A percentile compares a stretch with the other conserved stretches of the same genome.
phyloP scores from a whole-genome alignment of 2,329 filamentous ascomycete genomes.

The Beauveria brongniartii region DNA sequence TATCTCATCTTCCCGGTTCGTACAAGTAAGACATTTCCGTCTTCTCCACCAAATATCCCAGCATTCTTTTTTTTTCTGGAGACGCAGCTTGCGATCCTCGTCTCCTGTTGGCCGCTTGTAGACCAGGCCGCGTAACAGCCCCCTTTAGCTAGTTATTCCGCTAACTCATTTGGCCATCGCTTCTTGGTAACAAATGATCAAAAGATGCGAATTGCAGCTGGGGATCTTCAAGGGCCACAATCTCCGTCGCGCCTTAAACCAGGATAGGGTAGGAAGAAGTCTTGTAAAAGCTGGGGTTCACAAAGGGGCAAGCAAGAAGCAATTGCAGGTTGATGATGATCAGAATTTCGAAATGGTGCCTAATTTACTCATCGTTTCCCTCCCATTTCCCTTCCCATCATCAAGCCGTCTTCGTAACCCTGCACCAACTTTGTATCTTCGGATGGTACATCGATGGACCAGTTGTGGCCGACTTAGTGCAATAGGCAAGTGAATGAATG shows the following conservation, averaged over 20 bases:
- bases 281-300: background rate
- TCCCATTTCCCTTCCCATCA: too few species aligned
- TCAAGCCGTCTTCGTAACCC: too few species aligned
- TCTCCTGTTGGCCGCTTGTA: background rate
- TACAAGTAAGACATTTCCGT: background rate
- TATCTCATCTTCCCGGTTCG: too few species aligned
- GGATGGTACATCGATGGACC: too few species aligned
- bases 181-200: background rate
- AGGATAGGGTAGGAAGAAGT: background rate
- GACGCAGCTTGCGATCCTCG: background rate
- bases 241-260: background rate
- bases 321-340: background rate
- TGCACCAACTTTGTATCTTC: too few species aligned
- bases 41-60: background rate
- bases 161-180: background rate
- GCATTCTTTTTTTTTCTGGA: background rate
- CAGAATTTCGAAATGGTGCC: background rate
- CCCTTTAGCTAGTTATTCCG: background rate
- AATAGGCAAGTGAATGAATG: too few species aligned
- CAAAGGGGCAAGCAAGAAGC: background rate
- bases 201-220: background rate
- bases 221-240: background rate
- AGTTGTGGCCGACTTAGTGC: too few species aligned
- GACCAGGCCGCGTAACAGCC: background rate
- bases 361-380: background rate